Conservation (phyloP, 2,329 filamentous ascomycete species). For the Neofusicoccum sp. region DNA sequence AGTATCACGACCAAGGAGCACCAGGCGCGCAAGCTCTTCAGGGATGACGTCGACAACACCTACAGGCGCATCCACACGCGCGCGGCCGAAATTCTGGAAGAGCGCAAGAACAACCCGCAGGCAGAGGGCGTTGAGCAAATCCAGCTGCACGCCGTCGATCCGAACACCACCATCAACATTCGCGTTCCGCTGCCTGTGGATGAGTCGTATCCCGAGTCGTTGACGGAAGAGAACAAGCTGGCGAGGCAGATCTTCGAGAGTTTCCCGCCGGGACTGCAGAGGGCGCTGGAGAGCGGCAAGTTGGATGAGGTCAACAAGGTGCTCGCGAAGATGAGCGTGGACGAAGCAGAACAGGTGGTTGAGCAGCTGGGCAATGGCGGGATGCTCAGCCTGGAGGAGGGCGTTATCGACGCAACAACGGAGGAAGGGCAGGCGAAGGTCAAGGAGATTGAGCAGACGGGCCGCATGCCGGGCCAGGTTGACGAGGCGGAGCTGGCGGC, state of each 20-base stretch:
- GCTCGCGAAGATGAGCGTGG: slow-evolving; percentile 83
- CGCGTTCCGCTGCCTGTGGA: slow-evolving; percentile 68
- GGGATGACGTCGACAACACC: slow-evolving; percentile 88
- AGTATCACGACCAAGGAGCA: slow-evolving; percentile 84
- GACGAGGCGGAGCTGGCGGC: slow-evolving; percentile 23
- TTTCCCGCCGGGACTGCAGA: slow-evolving; percentile 79
- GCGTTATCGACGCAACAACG: slow-evolving; percentile 94
- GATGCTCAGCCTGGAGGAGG: slow-evolving; percentile 87
- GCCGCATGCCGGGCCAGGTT: slow-evolving; percentile 38
- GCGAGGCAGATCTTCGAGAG: slow-evolving; percentile 77
- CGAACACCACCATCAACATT: slow-evolving; percentile 84
- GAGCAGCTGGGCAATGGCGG: slow-evolving; percentile 79
- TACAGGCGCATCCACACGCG: slow-evolving; percentile 80
- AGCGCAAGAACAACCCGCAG: slow-evolving; percentile 53
- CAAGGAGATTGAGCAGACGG: slow-evolving; percentile 63
- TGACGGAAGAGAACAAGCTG: slow-evolving; percentile 58
- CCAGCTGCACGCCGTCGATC: slow-evolving; percentile 94
- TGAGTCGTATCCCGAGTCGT: slow-evolving; percentile 21
- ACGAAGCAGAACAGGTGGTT: slow-evolving; percentile 84
- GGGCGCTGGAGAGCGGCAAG: slow-evolving; percentile 83
- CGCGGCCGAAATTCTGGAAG: slow-evolving; percentile 70
- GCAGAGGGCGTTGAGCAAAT: slow-evolving; percentile 85
- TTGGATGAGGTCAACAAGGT: slow-evolving; percentile 89
- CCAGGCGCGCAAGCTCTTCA: slow-evolving; percentile 87
- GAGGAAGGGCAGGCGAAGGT: slow-evolving; percentile 78